Conservation (phyloP, 2,329 filamentous ascomycete species). For the Microdochium paspali region DNA sequence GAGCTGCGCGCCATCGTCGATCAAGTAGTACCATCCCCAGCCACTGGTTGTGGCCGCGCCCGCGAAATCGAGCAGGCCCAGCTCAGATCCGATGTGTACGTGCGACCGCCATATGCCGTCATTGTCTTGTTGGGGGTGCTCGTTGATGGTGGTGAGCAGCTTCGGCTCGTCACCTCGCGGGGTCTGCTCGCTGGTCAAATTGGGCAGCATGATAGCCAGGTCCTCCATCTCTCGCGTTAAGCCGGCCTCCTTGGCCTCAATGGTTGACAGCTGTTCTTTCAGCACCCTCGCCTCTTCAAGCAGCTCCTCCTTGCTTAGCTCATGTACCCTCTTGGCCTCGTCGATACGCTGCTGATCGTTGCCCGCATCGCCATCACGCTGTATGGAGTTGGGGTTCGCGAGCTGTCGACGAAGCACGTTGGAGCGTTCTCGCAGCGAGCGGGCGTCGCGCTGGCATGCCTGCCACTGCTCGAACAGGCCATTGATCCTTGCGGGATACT, state of each 20-base stretch:
- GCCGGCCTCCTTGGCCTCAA: constrained; percentile 53
- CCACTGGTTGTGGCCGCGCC: constrained; percentile 73
- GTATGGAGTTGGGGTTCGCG: constrained; percentile 36
- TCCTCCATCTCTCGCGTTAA: constrained; percentile 58
- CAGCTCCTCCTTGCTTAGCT: constrained; percentile 37
- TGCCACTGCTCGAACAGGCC: constrained; percentile 48
- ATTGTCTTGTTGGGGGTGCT: constrained; percentile 38
- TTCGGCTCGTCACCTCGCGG: constrained; percentile 58
- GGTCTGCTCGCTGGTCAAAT: constrained; percentile 69
- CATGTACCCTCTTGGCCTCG: not conserved
- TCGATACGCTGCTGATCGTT: constrained; percentile 7
- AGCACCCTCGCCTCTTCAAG: constrained; percentile 54
- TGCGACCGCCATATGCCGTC: constrained; percentile 60
- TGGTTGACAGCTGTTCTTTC: constrained; percentile 50
- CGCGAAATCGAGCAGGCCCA: constrained; percentile 87
- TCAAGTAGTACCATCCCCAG: constrained; percentile 96
- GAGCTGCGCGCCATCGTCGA: constrained; percentile 86
- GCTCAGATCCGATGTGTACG: constrained; percentile 73
- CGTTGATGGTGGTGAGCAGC: constrained; percentile 72
- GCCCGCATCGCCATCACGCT: constrained; percentile 20
- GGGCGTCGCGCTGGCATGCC: constrained; percentile 48
- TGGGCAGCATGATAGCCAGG: constrained; percentile 73
- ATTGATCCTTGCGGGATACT: constrained; percentile 46
- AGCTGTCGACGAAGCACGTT: constrained; percentile 54
- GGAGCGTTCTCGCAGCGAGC: constrained; percentile 53